Evolutionary conservation across 116 monocot species (phyloP).

Genomic region (Papilionanthe hybrid): DNA sequence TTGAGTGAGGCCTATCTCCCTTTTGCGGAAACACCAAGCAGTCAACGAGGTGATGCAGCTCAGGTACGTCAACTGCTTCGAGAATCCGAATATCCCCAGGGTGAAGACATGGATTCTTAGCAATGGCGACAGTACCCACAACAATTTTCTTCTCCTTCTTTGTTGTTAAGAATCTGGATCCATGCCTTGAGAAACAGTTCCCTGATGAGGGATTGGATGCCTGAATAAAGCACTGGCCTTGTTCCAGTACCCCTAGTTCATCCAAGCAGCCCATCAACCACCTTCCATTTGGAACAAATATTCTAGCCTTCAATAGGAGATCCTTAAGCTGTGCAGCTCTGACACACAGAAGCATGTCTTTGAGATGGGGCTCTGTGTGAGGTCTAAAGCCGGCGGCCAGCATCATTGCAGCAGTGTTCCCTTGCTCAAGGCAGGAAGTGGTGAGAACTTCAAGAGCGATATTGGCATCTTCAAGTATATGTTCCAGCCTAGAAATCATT

Average conservation of each 20-base stretch:
- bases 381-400: constrained; percentile 83
- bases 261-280: constrained; percentile 98
- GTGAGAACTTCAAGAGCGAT: constrained; percentile 75
- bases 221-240: constrained; percentile 96
- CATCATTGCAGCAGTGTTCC: constrained; percentile 81
- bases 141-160: constrained; percentile 43
- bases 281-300: constrained; percentile 82
- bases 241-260: constrained; percentile 74
- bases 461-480: constrained; percentile 58
- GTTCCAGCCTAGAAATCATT: constrained; percentile 64
- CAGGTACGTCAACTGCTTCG: constrained; percentile 67
- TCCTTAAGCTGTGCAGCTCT: constrained; percentile 67
- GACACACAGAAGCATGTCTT: constrained; percentile 67
- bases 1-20: constrained; percentile 85
- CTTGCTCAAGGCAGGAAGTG: constrained; percentile 76
- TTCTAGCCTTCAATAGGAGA: constrained; percentile 68
- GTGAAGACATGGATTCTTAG: constrained; percentile 88
- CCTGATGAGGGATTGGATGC: constrained; percentile 52
- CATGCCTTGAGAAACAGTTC: constrained; percentile 65
- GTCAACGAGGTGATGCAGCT: constrained; percentile 59
- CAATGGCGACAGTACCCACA: constrained; percentile 65
- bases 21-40: constrained; percentile 79
- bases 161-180: constrained; percentile 42
- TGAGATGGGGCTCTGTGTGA: constrained; percentile 76
- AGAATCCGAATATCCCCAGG: constrained; percentile 68